Conservation (phyloP, 371 early-diverging fungal genomes). For the Circinella umbellata region DNA sequence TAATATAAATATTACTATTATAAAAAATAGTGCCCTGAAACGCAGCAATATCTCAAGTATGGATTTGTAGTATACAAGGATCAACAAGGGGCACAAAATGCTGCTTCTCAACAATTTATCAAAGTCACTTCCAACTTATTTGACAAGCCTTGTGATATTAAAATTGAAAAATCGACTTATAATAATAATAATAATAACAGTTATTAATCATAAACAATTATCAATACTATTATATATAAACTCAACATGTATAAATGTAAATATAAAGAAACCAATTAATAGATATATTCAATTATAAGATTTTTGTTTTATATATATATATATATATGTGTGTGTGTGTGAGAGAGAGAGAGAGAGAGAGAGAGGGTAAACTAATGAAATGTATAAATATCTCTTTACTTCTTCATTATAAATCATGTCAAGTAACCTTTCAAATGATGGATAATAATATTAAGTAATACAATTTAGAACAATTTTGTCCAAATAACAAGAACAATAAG, state of each 20-base stretch:
- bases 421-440: no score
- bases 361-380: no score
- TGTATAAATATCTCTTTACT: no score
- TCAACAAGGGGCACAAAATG: constrained; percentile 22
- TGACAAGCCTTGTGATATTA: constrained; percentile 28
- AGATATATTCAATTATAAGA: no score
- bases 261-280: neutral
- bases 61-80: constrained; percentile 32
- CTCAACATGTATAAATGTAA: neutral
- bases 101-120: constrained; percentile 22
- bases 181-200: neutral
- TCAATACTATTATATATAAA: no score
- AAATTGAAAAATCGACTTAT: constrained; percentile 17
- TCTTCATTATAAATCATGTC: no score
- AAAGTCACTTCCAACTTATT: constrained; percentile 25
- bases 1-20: neutral
- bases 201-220: no score
- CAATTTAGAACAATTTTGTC: constrained; percentile 59
- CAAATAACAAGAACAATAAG: constrained; percentile 86
- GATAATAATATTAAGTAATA: no score
- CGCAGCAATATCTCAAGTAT: constrained; percentile 26
- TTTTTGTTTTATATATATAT: no score
- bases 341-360: no score
- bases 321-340: no score
- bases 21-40: constrained; percentile 29